Percentiles rank a stretch among this genome's conserved stretches.
Conservation (phyloP, 1,284 basidiomycete genomes). For the Athelia psychrophila region DNA sequence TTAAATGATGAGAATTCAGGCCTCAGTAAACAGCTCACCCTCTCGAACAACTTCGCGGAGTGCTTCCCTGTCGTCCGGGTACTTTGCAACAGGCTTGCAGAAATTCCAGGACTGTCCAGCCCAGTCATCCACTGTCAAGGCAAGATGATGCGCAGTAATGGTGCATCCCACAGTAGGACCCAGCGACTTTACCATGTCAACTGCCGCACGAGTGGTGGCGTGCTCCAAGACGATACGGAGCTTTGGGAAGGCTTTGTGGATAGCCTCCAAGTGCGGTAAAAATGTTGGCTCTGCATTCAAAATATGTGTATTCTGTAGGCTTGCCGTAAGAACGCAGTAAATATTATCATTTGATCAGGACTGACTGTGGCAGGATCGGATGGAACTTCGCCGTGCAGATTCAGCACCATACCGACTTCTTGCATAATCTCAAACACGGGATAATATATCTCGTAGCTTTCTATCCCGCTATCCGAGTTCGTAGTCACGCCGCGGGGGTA, state of each 20-base stretch:
- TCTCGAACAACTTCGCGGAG: slow-evolving; percentile 79
- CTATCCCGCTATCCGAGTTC: slow-evolving; percentile 95
- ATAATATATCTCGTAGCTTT: slow-evolving; percentile 95
- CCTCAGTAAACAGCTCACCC: slow-evolving; percentile 44
- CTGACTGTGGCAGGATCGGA: slow-evolving; percentile 79
- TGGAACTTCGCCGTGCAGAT: slow-evolving; percentile 97
- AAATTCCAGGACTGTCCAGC: slow-evolving; percentile 95
- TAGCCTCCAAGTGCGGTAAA: slow-evolving; percentile 82
- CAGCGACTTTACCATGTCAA: slow-evolving; percentile 86
- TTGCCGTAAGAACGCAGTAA: neutral
- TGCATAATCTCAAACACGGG: slow-evolving; percentile 96
- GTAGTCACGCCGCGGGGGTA: slow-evolving; percentile 99
- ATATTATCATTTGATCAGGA: slow-evolving; percentile 7
- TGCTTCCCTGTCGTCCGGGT: slow-evolving; percentile 87
- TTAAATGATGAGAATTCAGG: slow-evolving; percentile 2
- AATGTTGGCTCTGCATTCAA: slow-evolving; percentile 94
- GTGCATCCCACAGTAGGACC: slow-evolving; percentile 92
- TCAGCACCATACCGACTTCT: slow-evolving; percentile 90
- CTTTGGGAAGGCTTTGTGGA: slow-evolving; percentile 86
- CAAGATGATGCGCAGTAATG: slow-evolving; percentile 97
- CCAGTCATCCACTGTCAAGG: slow-evolving; percentile 95
- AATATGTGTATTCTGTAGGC: slow-evolving; percentile 80
- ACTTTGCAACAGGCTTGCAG: slow-evolving; percentile 99
- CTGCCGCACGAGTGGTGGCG: slow-evolving; percentile 94
- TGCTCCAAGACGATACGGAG: slow-evolving; percentile 98